Conservation (phyloP, 768 basidiomycete genomes). For the Suillus sp. region DNA sequence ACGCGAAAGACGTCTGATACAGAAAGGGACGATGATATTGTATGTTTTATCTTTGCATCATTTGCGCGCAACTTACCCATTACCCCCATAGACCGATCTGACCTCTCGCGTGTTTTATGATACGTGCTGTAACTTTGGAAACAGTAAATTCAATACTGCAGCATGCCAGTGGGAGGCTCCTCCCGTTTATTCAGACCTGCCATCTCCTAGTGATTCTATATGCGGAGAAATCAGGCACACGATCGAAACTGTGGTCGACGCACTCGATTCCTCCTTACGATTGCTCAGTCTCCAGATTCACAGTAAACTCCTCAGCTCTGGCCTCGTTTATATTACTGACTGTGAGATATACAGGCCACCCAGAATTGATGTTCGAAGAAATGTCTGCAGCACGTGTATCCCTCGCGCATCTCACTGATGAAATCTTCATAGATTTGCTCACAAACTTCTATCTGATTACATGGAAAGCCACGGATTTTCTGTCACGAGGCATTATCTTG, state of each 20-base stretch:
- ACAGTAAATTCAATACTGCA: constrained; percentile 31
- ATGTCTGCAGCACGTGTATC: constrained; percentile 41
- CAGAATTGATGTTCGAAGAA: constrained; percentile 69
- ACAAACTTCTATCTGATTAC: constrained; percentile 66
- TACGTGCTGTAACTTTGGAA: constrained; percentile 48
- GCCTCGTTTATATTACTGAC: constrained; percentile 16
- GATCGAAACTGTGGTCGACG: constrained; percentile 56
- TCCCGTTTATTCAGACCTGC: constrained; percentile 42
- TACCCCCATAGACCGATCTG: constrained; percentile 11
- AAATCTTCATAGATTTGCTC: constrained; percentile 57
- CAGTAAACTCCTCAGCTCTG: constrained; percentile 42
- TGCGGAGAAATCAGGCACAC: constrained; percentile 45
- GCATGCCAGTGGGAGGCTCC: constrained; percentile 36
- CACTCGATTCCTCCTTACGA: constrained; percentile 54
- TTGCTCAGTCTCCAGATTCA: constrained; percentile 72
- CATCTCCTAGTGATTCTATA: constrained; percentile 17
- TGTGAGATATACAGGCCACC: constrained; percentile 47
- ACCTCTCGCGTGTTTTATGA: constrained; percentile 35
- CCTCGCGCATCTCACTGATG: constrained; percentile 11
- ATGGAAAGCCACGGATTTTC: constrained; percentile 68
- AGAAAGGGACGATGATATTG: not conserved
- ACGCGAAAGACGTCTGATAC: not conserved
- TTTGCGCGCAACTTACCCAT: constrained; percentile 7
- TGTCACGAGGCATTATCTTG: constrained; percentile 72
- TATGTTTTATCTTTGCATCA: not conserved